A percentile compares a stretch with the other conserved stretches of the same genome.
These are phyloP conservation scores for Neltuma alba DNA, from an alignment of 306 rosid species.

Conservation along the genomic window DNA sequence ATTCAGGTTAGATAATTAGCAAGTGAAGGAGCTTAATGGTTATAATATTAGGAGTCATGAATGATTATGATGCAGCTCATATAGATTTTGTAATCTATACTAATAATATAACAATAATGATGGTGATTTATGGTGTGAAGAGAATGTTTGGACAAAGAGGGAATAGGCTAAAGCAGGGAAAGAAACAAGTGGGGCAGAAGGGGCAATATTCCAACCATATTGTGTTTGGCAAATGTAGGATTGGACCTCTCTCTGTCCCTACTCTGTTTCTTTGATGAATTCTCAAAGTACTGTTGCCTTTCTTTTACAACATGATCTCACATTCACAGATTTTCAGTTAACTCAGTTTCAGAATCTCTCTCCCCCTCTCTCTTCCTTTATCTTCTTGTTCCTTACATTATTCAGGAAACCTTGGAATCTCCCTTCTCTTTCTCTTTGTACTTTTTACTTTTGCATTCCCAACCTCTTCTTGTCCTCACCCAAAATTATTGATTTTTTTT, in stretches of 20 bases:
- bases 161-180: not conserved
- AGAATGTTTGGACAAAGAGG: not conserved
- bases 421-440: conserved; percentile 1
- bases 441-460: not conserved
- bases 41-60: not conserved
- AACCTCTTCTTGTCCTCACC: not conserved
- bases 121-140: not conserved
- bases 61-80: not conserved
- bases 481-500: not conserved
- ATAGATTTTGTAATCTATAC: not conserved
- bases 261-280: not conserved
- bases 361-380: not conserved
- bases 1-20: not conserved
- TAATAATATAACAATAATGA: not conserved
- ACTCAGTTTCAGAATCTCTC: conserved; percentile 30
- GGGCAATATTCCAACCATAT: conserved; percentile 26
- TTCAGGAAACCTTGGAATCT: conserved; percentile 33
- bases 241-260: not conserved
- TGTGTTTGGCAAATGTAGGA: conserved; percentile 3
- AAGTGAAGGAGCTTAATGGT: no score
- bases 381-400: conserved; percentile 28
- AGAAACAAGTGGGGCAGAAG: not conserved
- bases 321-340: conserved; percentile 32
- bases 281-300: not conserved
- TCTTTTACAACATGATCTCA: conserved; percentile 17